Evolutionary conservation across 108 stramenopile genomes (phyloP).

Genomic region (Cylindrotheca fusiformis): DNA sequence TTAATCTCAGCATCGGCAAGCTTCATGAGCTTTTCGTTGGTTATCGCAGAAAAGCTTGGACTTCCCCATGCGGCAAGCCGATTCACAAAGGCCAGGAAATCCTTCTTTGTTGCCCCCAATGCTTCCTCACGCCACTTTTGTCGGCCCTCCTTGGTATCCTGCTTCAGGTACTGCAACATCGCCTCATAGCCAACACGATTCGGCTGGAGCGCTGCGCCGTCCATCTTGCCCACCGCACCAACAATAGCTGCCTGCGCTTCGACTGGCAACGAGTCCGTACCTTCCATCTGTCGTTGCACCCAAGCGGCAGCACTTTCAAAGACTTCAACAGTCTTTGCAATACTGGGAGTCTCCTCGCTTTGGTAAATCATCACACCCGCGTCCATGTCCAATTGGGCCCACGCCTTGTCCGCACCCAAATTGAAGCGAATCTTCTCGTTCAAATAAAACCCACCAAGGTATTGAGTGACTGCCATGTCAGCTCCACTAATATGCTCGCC

Average conservation of each 20-base stretch:
- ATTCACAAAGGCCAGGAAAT: slow-evolving; percentile 17
- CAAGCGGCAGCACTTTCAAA: slow-evolving; percentile 67
- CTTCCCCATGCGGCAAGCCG: slow-evolving; percentile 28
- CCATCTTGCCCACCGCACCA: slow-evolving; percentile 83
- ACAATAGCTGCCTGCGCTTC: slow-evolving; percentile 65
- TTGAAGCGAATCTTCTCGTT: slow-evolving; percentile 84
- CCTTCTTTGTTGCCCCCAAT: slow-evolving; percentile 24
- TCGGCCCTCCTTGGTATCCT: slow-evolving; percentile 54
- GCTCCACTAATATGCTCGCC: slow-evolving; percentile 71
- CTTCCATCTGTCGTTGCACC: slow-evolving; percentile 33
- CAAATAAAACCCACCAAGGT: slow-evolving; percentile 73
- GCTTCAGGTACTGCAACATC: slow-evolving; percentile 60
- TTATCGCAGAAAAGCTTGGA: slow-evolving; percentile 16
- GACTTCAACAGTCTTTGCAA: slow-evolving; percentile 63
- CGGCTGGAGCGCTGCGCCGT: slow-evolving; percentile 68
- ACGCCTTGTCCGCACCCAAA: slow-evolving; percentile 88
- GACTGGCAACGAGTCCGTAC: slow-evolving; percentile 26
- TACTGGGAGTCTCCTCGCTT: slow-evolving; percentile 71
- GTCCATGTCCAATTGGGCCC: slow-evolving; percentile 58
- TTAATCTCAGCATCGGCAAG: not conserved
- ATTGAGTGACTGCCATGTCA: slow-evolving; percentile 60
- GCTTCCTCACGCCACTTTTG: slow-evolving; percentile 74
- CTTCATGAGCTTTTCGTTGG: slow-evolving; percentile 5
- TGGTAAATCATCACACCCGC: slow-evolving; percentile 64
- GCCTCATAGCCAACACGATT: slow-evolving; percentile 62